Evolutionary conservation across 163 green algal genomes (phyloP).

Genomic region (Scenedesmus sp.): DNA sequence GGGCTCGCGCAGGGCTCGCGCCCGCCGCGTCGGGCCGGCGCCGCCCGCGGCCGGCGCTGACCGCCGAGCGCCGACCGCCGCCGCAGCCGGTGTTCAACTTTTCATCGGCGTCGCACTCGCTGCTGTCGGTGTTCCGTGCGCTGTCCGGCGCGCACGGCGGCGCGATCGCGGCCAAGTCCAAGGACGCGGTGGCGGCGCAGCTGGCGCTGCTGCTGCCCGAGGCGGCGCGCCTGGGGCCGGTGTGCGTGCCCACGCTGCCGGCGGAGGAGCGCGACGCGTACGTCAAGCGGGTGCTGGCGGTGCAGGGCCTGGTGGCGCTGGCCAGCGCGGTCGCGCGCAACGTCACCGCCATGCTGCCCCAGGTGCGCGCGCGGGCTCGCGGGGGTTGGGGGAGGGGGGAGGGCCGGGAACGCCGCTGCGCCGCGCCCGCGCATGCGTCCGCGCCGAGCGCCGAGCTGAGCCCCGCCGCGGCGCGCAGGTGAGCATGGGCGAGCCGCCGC

Average conservation of each 20-base stretch:
- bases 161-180: constrained; percentile 50
- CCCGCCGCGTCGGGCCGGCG: background rate
- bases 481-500: constrained; percentile 47
- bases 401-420: background rate
- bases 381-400: too few relatives aligned
- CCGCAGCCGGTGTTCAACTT: constrained; percentile 80
- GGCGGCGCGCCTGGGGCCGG: constrained; percentile 48
- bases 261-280: constrained; percentile 63
- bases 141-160: constrained; percentile 61
- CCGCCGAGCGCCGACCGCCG: too few relatives aligned
- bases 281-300: constrained; percentile 54
- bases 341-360: constrained; percentile 61
- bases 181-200: constrained; percentile 46
- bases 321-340: constrained; percentile 75
- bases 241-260: constrained; percentile 66
- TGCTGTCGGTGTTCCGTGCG: constrained; percentile 75
- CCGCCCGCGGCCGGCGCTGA: too few relatives aligned
- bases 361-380: constrained; percentile 5
- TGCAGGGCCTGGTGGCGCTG: constrained; percentile 69
- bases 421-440: too few relatives aligned
- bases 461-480: too few relatives aligned
- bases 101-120: constrained; percentile 68
- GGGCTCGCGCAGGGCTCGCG: too few relatives aligned
- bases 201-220: constrained; percentile 52
- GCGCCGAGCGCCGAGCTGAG: too few relatives aligned